These are phyloP conservation scores for Nitzschia inconspicua DNA, from an alignment of 108 stramenopile genomes.

Conservation along the genomic window DNA sequence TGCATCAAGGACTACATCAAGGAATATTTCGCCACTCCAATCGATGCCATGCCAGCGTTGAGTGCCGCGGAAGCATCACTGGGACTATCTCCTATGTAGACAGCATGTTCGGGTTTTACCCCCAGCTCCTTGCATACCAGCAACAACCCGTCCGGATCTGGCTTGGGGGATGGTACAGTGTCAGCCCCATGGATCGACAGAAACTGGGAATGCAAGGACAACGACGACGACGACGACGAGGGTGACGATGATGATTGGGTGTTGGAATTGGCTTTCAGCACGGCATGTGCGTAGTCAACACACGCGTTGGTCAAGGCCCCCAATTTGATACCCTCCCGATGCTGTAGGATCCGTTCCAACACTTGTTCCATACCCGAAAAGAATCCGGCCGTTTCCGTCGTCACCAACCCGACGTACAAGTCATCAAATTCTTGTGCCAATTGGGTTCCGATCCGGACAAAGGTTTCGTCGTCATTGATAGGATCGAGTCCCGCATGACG, in stretches of 20 bases:
- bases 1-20: too few relatives aligned
- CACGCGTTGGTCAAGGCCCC: constrained; percentile 85
- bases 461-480: constrained; percentile 34
- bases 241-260: too few relatives aligned
- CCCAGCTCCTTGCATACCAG: constrained; percentile 61
- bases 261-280: constrained; percentile 61
- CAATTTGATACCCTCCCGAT: constrained; percentile 26
- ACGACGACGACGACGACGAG: not conserved
- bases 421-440: constrained; percentile 72
- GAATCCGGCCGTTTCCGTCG: constrained; percentile 66
- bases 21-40: too few relatives aligned
- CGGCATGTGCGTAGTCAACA: constrained; percentile 81
- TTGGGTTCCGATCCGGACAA: constrained; percentile 46
- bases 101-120: constrained; percentile 50
- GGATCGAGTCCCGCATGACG: constrained; percentile 77
- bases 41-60: constrained; percentile 57
- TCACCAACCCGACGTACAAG: constrained; percentile 71
- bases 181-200: constrained; percentile 76
- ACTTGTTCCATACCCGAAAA: constrained; percentile 63
- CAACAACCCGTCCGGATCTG: constrained; percentile 66
- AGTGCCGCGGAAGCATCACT: constrained; percentile 74
- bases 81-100: constrained; percentile 80
- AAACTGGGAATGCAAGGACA: constrained; percentile 47
- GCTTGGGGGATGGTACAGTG: constrained; percentile 73
- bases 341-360: constrained; percentile 22